Evolutionary conservation across 73 alveolate species (phyloP).

Genomic region (Paramecium primaurelia): DNA sequence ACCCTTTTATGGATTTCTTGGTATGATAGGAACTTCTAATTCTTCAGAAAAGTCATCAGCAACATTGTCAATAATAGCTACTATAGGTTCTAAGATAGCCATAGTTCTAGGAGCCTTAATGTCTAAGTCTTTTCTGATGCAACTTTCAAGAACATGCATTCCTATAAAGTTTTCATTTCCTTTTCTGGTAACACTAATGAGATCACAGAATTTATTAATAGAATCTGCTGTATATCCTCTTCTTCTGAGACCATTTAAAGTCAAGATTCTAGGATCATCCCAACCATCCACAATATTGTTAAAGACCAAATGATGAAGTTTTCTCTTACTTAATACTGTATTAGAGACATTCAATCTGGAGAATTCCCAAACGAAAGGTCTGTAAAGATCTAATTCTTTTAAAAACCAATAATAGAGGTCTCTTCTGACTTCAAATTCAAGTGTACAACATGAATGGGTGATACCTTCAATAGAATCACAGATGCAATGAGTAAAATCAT

Average conservation of each 20-base stretch:
- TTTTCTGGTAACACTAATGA: constrained; percentile 93
- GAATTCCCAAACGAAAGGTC: constrained; percentile 99
- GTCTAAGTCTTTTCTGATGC: constrained; percentile 92
- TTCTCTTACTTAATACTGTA: constrained; percentile 93
- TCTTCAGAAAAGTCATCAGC: constrained; percentile 66
- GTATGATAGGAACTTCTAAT: constrained; percentile 91
- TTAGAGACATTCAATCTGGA: constrained; percentile 96
- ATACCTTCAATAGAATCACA: constrained; percentile 95
- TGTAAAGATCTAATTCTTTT: constrained; percentile 95
- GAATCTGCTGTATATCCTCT: constrained; percentile 98
- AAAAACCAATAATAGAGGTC: constrained; percentile 98
- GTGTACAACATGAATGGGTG: constrained; percentile 97
- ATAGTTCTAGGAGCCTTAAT: constrained; percentile 94
- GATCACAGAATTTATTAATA: constrained; percentile 93
- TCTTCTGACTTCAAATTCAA: constrained; percentile 98
- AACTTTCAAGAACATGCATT: constrained; percentile 90
- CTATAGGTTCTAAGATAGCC: constrained; percentile 93
- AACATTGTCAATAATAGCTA: constrained; percentile 78
- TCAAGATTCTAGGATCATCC: constrained; percentile 98
- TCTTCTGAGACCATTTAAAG: constrained; percentile 95
- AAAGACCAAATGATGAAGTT: constrained; percentile 85
- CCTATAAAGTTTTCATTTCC: constrained; percentile 93
- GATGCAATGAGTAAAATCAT: constrained; percentile 97
- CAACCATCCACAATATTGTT: constrained; percentile 89
- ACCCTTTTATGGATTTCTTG: constrained; percentile 87